Base-by-base conservation (phyloP, 2,329 filamentous ascomycete genomes). In the Aureobasidium sp. region DNA sequence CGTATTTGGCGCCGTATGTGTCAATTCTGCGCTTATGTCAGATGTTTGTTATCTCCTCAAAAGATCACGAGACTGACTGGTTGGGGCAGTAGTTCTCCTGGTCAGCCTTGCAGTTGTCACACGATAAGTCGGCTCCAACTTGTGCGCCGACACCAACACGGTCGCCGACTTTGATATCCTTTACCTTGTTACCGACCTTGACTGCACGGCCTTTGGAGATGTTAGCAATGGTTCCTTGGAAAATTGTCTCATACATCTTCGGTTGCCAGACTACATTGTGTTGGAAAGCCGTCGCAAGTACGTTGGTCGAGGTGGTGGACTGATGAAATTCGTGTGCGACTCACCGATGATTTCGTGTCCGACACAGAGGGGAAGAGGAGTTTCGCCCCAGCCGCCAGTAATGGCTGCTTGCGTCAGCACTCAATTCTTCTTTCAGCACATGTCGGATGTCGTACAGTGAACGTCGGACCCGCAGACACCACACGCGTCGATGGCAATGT, bases 101-200 rank as follows among this genome's bases (percentile, higher is more conserved):
- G 14, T 79, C 79, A 42, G 70, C 69, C 3, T 72, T 71, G 66
- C 83, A 85, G 49, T 81, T 78, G 47, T 80, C 77, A 64, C 83
- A 86, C 45, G 79, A 76, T 55, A 79, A 74, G 68, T 80, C 81
- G 53, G 74, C 76, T 42, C 73, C 78, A 9, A 74, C 76, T 62
- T 78, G 77, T 48, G 75, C 76, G 52, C 80, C 80, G 31, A 80
- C 79, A 53, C 80, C 81, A 14, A 77, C 78, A 11, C 70, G 75
- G 65, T 76, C 73, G 64, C 68, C 55, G 63, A 68, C 67, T 47
- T 70, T 70, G 53, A 71, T 64, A 39, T 62, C 67, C 41, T 66
- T 65, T 36, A 65, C 67, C 31, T 66, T 63, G 63, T 70, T 70
- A 47, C 67, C 67, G 15, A 70, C 67, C 49, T 65, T 65, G 45